These are phyloP conservation scores for Nicotiana obtusifolia DNA, from an alignment of 257 asterid species.

Conservation along the genomic window DNA sequence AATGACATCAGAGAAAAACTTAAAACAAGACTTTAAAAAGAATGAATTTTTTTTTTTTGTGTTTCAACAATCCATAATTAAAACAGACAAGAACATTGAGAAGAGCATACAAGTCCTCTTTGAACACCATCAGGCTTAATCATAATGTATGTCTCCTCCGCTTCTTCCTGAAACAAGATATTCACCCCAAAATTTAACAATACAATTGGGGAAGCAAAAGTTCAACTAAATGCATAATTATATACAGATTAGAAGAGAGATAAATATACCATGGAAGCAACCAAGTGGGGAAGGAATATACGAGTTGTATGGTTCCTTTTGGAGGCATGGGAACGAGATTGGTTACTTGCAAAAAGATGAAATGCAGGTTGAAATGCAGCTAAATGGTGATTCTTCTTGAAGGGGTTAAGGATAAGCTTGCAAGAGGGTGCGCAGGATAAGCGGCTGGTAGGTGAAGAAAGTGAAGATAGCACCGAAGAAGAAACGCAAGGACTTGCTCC, in stretches of 20 bases:
- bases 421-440: slow-evolving; percentile 26
- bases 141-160: slow-evolving; percentile 82
- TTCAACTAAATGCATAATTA: background rate
- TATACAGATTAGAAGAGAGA: background rate
- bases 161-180: slow-evolving; percentile 41
- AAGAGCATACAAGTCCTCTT: slow-evolving; percentile 69
- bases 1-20: background rate
- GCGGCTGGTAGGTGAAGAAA: slow-evolving; percentile 20
- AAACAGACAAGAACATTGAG: background rate
- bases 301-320: slow-evolving; percentile 29
- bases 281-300: slow-evolving; percentile 71
- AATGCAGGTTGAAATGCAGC: slow-evolving; percentile 52
- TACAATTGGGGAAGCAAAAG: background rate
- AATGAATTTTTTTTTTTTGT: background rate
- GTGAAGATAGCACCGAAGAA: slow-evolving; percentile 8
- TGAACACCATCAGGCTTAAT: slow-evolving; percentile 98
- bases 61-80: background rate
- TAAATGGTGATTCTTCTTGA: slow-evolving; percentile 15
- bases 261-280: slow-evolving; percentile 63
- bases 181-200: background rate
- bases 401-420: slow-evolving; percentile 25
- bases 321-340: slow-evolving; percentile 23
- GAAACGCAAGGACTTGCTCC: slow-evolving; percentile 33
- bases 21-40: background rate
- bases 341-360: slow-evolving; percentile 35